A percentile compares a stretch with the other conserved stretches of the same genome.
Evolutionary conservation across 768 basidiomycete species (phyloP).

Genomic region (Tulasnella sp.): DNA sequence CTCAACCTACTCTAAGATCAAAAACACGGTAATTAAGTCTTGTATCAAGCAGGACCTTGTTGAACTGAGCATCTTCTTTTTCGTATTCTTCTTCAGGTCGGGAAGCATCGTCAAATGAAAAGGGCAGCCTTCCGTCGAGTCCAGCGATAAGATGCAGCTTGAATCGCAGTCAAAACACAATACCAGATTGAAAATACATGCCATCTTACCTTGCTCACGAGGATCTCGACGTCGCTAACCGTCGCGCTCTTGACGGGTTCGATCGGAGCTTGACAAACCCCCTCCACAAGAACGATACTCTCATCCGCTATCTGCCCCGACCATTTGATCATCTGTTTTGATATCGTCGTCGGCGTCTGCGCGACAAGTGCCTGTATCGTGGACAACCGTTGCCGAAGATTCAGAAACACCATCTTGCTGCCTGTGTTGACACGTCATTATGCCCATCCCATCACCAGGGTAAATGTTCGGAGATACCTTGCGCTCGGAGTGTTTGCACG

Average conservation of each 20-base stretch:
- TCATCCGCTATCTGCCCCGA: conserved; percentile 64
- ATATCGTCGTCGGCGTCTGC: conserved; percentile 61
- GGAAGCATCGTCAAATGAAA: conserved; percentile 85
- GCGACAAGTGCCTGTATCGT: conserved; percentile 75
- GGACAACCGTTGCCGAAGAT: conserved; percentile 76
- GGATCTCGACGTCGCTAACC: conserved; percentile 76
- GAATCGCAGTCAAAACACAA: neutral
- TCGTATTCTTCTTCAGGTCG: conserved; percentile 66
- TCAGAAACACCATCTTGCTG: conserved; percentile 90
- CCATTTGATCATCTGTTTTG: conserved; percentile 98
- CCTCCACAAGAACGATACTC: conserved; percentile 80
- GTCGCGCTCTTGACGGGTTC: conserved; percentile 87
- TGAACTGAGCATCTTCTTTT: conserved; percentile 48
- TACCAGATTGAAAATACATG: neutral
- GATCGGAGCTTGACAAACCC: conserved; percentile 54
- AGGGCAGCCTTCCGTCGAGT: conserved; percentile 67
- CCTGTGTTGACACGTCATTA: conserved; percentile 27
- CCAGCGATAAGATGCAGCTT: conserved; percentile 76
- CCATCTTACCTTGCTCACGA: conserved; percentile 56
- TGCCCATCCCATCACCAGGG: neutral
- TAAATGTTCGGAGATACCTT: conserved; percentile 32
- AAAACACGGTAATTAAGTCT: conserved; percentile 89
- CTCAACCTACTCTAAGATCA: conserved; percentile 66
- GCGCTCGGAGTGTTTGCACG: conserved; percentile 80
- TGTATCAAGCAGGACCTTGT: conserved; percentile 78